phyloP scores from a whole-genome alignment of 2,329 filamentous ascomycete species.

The Botrytis pseudocinerea region DNA sequence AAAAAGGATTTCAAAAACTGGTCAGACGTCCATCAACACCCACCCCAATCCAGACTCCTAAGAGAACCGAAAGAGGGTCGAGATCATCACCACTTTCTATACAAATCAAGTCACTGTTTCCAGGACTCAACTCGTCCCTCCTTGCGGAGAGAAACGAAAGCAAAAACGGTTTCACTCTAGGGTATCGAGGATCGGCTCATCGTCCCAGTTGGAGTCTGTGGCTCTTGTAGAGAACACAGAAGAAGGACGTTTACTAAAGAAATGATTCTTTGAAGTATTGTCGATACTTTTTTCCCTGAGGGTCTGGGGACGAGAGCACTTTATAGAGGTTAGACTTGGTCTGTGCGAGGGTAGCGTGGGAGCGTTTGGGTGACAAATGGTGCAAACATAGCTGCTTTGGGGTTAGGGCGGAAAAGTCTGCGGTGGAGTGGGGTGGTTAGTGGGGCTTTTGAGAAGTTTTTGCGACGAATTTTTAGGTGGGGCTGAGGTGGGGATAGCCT shows the following conservation, averaged over 20 bases:
- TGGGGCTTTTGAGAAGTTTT: not conserved
- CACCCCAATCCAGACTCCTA: constrained; percentile 77
- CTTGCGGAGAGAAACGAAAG: constrained; percentile 51
- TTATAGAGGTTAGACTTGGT: not conserved
- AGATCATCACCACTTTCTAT: constrained; percentile 96
- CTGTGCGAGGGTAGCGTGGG: accelerated
- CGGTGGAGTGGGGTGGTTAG: not conserved
- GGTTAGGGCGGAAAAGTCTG: not conserved
- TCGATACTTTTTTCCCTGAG: constrained; percentile 8
- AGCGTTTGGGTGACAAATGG: not conserved
- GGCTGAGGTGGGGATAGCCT: not conserved
- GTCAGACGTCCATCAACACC: constrained; percentile 90
- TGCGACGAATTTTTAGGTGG: not conserved
- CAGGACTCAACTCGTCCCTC: constrained; percentile 27
- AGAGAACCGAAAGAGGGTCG: constrained; percentile 71
- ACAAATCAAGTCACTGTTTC: constrained; percentile 51
- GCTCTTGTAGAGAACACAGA: constrained; percentile 92
- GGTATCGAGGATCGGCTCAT: constrained; percentile 86
- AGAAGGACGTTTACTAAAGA: constrained; percentile 93
- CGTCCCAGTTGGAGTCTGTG: constrained; percentile 93
- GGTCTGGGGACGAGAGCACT: not conserved
- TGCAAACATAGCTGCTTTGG: not conserved
- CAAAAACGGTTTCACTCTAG: constrained; percentile 75
- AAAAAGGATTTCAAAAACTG: constrained; percentile 49
- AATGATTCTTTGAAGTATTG: constrained; percentile 46